Evolutionary conservation across 1,284 basidiomycete species (phyloP).

Genomic region (Rhodotorula sp.): DNA sequence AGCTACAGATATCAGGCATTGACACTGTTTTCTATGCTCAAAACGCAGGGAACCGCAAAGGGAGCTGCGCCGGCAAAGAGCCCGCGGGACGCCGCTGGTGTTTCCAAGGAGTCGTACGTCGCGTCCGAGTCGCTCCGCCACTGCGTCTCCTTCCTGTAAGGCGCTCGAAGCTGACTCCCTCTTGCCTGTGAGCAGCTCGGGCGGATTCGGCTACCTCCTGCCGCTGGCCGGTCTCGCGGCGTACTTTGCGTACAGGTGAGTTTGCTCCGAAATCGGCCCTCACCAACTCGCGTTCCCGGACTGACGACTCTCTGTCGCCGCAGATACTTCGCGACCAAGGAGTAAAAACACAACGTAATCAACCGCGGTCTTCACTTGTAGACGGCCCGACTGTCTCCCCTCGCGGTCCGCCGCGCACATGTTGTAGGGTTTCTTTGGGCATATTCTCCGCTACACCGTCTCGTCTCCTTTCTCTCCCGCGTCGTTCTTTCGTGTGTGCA

Average conservation of each 20-base stretch:
- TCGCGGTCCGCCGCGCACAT: background rate
- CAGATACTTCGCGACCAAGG: conserved; percentile 20
- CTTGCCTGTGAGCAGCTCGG: background rate
- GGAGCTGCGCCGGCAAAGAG: conserved; percentile 11
- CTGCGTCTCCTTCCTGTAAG: no score
- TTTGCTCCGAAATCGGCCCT: background rate
- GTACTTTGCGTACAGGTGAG: conserved; percentile 65
- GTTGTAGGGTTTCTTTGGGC: conserved; percentile 5
- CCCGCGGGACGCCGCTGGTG: conserved; percentile 8
- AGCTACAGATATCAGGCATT: background rate
- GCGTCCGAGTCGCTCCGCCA: background rate
- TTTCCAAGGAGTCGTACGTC: background rate
- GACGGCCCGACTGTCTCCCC: background rate
- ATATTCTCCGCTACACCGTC: background rate
- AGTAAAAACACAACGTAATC: background rate
- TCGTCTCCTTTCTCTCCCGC: background rate
- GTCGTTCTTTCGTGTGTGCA: background rate
- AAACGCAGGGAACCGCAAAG: conserved; percentile 9
- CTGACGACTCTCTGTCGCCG: background rate
- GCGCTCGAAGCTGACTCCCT: accelerated
- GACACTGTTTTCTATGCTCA: accelerated
- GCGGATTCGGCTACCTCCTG: conserved; percentile 72
- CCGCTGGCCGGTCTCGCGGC: conserved; percentile 70
- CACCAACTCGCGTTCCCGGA: no score
- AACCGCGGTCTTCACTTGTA: background rate